Percentiles rank a stretch among this genome's conserved stretches.
Conservation (phyloP, 306 rosid species). For the Glycine tomentella region DNA sequence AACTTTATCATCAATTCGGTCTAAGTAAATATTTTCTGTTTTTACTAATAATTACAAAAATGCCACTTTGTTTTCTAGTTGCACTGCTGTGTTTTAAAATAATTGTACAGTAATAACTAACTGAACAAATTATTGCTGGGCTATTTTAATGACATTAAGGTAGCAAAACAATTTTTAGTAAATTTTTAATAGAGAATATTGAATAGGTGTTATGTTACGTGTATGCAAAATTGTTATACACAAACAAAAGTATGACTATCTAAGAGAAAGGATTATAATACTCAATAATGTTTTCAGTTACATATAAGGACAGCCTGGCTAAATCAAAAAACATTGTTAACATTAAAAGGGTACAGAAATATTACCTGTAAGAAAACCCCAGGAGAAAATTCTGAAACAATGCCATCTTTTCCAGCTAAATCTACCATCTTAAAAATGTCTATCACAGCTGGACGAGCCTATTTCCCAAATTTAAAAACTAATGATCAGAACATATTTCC, state of each 20-base stretch:
- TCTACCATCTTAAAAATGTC: constrained; percentile 70
- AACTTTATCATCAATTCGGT: not conserved
- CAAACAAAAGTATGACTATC: constrained; percentile 13
- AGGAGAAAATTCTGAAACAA: constrained; percentile 82
- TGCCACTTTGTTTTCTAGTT: not conserved
- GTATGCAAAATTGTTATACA: constrained; percentile 18
- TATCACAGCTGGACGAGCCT: constrained; percentile 92
- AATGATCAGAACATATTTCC: constrained; percentile 38
- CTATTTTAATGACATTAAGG: constrained; percentile 27
- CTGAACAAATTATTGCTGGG: not conserved
- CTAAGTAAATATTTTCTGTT: not conserved
- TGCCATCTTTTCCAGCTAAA: constrained; percentile 87
- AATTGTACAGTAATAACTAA: not conserved
- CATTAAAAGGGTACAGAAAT: constrained; percentile 32
- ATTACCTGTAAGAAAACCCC: constrained; percentile 95
- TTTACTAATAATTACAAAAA: not conserved
- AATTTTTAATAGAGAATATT: constrained; percentile 23
- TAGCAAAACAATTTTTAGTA: not conserved
- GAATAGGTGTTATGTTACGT: constrained; percentile 22
- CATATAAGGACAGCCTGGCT: constrained; percentile 23
- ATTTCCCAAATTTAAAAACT: constrained; percentile 50
- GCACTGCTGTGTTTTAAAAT: not conserved
- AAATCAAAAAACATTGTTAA: constrained; percentile 25
- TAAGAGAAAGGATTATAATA: constrained; percentile 10
- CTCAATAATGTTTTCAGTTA: constrained; percentile 33